Base-by-base conservation (phyloP, 2,329 filamentous ascomycete genomes). In the Xenosphaeropsis pyriputrescens region DNA sequence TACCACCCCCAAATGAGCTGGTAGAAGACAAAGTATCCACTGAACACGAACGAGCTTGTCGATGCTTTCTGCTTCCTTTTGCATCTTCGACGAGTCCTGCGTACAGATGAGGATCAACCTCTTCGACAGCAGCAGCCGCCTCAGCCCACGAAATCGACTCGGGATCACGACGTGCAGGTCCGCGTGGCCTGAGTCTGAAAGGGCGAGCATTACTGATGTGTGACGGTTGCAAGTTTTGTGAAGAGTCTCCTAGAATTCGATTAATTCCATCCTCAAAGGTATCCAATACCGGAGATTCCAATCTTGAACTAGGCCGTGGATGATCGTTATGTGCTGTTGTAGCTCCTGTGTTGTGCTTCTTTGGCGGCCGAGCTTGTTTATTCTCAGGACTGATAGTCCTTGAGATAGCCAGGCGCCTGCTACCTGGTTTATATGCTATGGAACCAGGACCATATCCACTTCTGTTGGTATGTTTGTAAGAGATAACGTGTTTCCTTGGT, bases 91-190 rank as follows among this genome's bases (percentile, higher is more conserved):
- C 8, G 8, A 26, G 22, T 13, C 43, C 46, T n/a, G 47, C 48
- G 34, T 53, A 47, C 12, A 51, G 33, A 16, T 45, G 43, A 18
- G 49, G 49, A 35, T 54, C 51, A 7, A 49, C 16, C 9, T 43
- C 41, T 43, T 50, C 45, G 13, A 53, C 49, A 7, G 41, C 39
- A 18, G 47, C 44, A 14, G 50, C 45, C n/a, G 50, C 51, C 30
- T 53, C 44, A n/a, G 45, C 43, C 52, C 51, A 55, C n/a, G 35
- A 36, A 15, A 39, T 41, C 50, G 18, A 33, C n/a, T 26, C 44
- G 7, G 49, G 44, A 35, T 51, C 50, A 17, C 42, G 42, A 26
- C 49, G 44, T 11, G 41, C 42, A 35, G 49, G 51, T 35, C 43
- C 49, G 18, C 48, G 41, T 35, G 42, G 18, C 33, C 49, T 42